phyloP scores from a whole-genome alignment of 1,284 basidiomycete genomes.

The Lignosus rhinocerotis region DNA sequence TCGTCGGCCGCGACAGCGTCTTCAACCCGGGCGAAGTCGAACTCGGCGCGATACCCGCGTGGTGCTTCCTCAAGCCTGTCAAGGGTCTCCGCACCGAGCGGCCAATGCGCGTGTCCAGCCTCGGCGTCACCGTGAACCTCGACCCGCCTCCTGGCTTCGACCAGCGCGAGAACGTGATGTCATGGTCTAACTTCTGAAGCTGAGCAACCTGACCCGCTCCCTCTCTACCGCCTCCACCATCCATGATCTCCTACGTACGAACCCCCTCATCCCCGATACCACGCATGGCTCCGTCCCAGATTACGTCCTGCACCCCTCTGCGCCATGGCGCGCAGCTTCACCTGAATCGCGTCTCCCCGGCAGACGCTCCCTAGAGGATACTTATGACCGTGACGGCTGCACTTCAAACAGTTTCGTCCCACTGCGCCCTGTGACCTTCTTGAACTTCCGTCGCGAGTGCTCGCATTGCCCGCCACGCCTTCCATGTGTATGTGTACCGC shows the following conservation, averaged over 20 bases:
- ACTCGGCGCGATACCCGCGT: slow-evolving; percentile 69
- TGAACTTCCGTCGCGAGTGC: not conserved
- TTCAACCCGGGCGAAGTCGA: slow-evolving; percentile 51
- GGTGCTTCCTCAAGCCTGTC: slow-evolving; percentile 67
- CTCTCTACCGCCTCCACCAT: not conserved
- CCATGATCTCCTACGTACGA: not conserved
- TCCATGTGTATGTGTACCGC: not conserved
- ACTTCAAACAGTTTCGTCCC: not conserved
- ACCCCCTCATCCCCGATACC: not conserved
- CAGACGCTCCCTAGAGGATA: slow-evolving; percentile 21
- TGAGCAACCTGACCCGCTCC: not conserved
- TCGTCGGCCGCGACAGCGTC: slow-evolving; percentile 57
- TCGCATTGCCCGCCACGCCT: not conserved
- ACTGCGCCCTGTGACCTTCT: not conserved
- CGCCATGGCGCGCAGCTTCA: slow-evolving; percentile 10
- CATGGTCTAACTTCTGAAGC: slow-evolving; percentile 67
- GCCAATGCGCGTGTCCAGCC: slow-evolving; percentile 60
- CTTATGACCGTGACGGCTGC: not conserved
- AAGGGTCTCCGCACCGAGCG: slow-evolving; percentile 59
- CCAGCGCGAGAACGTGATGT: slow-evolving; percentile 52
- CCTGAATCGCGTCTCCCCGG: slow-evolving; percentile 7
- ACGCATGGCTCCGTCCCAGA: slow-evolving; percentile 3
- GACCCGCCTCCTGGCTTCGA: slow-evolving; percentile 37
- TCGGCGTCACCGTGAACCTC: slow-evolving; percentile 60
- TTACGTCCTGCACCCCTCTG: not conserved